Percentiles rank a stretch among this genome's conserved stretches.
Conservation (phyloP, 208 protist species). For the Leishmania amazonensis region DNA sequence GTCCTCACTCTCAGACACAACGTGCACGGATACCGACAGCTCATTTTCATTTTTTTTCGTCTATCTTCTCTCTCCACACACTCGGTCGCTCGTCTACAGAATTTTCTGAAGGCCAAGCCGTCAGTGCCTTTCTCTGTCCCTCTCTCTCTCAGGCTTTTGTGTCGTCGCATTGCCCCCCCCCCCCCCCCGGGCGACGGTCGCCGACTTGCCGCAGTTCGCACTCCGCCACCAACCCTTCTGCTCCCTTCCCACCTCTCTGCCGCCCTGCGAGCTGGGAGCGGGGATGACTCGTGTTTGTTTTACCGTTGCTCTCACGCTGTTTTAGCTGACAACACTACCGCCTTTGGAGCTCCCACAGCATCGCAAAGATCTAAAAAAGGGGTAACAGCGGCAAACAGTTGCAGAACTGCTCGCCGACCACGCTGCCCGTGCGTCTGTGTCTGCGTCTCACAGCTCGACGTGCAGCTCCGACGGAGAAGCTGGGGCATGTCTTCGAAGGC, state of each 20-base stretch:
- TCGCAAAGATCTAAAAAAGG: neutral
- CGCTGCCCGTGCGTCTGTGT: neutral
- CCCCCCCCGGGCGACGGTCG: neutral
- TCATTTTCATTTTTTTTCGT: neutral
- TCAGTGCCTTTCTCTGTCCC: neutral
- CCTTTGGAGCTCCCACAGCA: neutral
- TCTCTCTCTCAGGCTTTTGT: neutral
- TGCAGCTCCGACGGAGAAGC: neutral
- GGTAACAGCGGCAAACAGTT: neutral
- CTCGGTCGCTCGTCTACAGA: neutral
- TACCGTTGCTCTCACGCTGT: too few relatives aligned
- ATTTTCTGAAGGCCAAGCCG: neutral
- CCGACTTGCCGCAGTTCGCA: neutral
- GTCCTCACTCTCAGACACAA: neutral
- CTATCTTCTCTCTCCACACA: neutral
- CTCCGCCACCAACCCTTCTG: neutral
- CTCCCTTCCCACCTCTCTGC: neutral
- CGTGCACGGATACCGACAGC: neutral
- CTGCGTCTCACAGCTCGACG: neutral
- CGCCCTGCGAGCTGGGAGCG: neutral
- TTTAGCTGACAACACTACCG: neutral
- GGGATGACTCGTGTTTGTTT: too few relatives aligned
- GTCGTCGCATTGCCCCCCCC: neutral
- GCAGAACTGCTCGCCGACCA: neutral
- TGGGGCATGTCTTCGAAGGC: slow-evolving; percentile 14